Conservation (phyloP, 768 basidiomycete species). For the Tylopilus sp. region DNA sequence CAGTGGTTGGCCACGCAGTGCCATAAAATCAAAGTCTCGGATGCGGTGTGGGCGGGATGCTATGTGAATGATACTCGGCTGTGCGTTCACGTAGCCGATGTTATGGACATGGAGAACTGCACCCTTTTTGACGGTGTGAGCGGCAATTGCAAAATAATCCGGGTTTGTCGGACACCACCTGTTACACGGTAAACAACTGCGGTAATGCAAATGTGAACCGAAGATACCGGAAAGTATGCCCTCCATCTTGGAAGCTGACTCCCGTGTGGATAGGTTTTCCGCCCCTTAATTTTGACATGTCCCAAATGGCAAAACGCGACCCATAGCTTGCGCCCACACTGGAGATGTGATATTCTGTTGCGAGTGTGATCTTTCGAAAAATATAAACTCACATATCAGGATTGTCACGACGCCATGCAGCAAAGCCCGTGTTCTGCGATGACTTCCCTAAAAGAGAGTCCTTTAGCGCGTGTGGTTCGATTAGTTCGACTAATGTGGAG, state of each 20-base stretch:
- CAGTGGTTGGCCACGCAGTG: slow-evolving; percentile 54
- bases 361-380: not conserved
- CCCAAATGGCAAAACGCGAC: slow-evolving; percentile 73
- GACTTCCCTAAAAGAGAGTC: slow-evolving; percentile 46
- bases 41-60: slow-evolving; percentile 62
- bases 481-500: slow-evolving; percentile 64
- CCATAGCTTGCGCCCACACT: slow-evolving; percentile 79
- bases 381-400: slow-evolving; percentile 62
- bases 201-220: not conserved
- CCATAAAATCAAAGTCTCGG: slow-evolving; percentile 76
- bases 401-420: slow-evolving; percentile 69
- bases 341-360: not conserved
- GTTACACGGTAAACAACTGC: slow-evolving; percentile 1
- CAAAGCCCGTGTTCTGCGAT: slow-evolving; percentile 51
- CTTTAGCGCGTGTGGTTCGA: slow-evolving; percentile 64
- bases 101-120: slow-evolving; percentile 72
- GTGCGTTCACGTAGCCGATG: slow-evolving; percentile 56
- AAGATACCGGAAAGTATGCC: slow-evolving; percentile 60
- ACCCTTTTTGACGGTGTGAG: slow-evolving; percentile 54
- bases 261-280: slow-evolving; percentile 69
- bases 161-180: slow-evolving; percentile 80
- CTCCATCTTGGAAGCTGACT: slow-evolving; percentile 62
- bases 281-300: slow-evolving; percentile 65
- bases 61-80: slow-evolving; percentile 57
- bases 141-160: slow-evolving; percentile 75